These are phyloP conservation scores for Daucus carota DNA, from an alignment of 129 eudicot species.

Conservation along the genomic window DH1_v3.0 NC_030386.2:24958501-24959000, in stretches of 20 bases:
- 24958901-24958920: background rate
- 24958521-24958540: slow-evolving; percentile 30
- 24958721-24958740: slow-evolving; percentile 32
- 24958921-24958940: background rate
- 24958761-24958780: slow-evolving; percentile 53
- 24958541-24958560: slow-evolving; percentile 48
- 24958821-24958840: slow-evolving; percentile 9
- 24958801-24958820: slow-evolving; percentile 28
- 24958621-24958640: slow-evolving; percentile 29
- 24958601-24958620: slow-evolving; percentile 38
- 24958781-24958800: slow-evolving; percentile 40
- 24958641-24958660: slow-evolving; percentile 16
- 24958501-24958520: slow-evolving; percentile 30
- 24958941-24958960: slow-evolving; percentile 1
- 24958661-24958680: slow-evolving; percentile 14
- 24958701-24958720: slow-evolving; percentile 28
- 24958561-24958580: slow-evolving; percentile 43
- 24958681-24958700: slow-evolving; percentile 27
- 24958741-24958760: slow-evolving; percentile 59
- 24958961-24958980: slow-evolving; percentile 6
- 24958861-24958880: slow-evolving; percentile 4
- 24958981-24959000: slow-evolving; percentile 6
- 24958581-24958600: slow-evolving; percentile 38
- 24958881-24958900: background rate
- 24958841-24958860: background rate